Base-by-base conservation (phyloP, 768 basidiomycete species). In the Lactarius evosmus region DNA sequence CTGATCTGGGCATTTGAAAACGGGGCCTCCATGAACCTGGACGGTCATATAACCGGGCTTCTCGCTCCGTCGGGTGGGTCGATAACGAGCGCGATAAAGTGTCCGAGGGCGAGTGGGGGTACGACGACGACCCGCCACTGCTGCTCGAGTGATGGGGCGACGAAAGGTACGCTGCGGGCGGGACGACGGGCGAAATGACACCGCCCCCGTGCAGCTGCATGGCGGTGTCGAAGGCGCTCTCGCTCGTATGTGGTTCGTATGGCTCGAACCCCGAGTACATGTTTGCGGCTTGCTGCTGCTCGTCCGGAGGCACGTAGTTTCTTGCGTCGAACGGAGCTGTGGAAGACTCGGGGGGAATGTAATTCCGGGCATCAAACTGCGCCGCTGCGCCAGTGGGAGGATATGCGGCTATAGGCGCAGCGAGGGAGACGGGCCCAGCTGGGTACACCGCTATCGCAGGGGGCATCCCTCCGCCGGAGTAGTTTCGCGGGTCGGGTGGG, bases 1-100 rank as follows among this genome's bases (percentile, higher is more conserved):
- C 55, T 0, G 69, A 61, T 27, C 69, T 65, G 7, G 66, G 66
- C 72, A 74, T 72, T 51, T 69, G 70, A 67, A 76, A 76, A 52
- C 74, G 73, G 1, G 74, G 61, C 36, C 75, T 63, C 75, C 75
- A 76, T 41, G 57, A 53, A n/a, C 67, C 67, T 2, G 67, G 67
- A 30, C 67, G 65, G 38, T 68, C 67, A 27, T 66, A 68, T 30
- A 60, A 27, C 34, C 67, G 30, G 11, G 41, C 55, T n/a, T 46
- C 59, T 6, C 54, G 58, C 7, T 65, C 63, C 25, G 22, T 56
- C 9, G 34, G 32, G 5, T 22, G 27, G 1, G 32, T 1, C n/a
- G 63, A 56, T 6, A n/a, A 19, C 9, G 66, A 67, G 32, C 58
- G 53, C n/a, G 67, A 58, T 41, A 56, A 19, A 9, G 51, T 27